A percentile compares a stretch with the other conserved stretches of the same genome.
Evolutionary conservation across 2,329 filamentous ascomycete species (phyloP).

Genomic region (Dothidotthia symphoricarpi): DNA sequence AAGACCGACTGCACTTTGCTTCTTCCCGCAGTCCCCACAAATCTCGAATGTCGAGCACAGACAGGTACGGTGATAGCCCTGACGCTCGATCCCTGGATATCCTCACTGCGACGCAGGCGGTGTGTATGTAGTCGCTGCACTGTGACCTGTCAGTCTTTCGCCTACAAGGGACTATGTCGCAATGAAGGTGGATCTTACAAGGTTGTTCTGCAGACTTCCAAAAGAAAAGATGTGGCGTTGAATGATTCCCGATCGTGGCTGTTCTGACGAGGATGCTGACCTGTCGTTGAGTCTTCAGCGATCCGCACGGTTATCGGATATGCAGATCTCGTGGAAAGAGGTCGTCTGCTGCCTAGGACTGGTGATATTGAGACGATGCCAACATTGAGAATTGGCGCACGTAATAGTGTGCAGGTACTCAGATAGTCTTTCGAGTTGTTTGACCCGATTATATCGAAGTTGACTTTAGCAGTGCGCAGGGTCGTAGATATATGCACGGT

Average conservation of each 20-base stretch:
- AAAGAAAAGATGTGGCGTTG: slow-evolving; percentile 38
- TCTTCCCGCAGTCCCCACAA: slow-evolving; percentile 40
- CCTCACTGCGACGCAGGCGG: slow-evolving; percentile 33
- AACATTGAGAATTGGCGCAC: too few species aligned
- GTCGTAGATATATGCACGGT: slow-evolving; percentile 39
- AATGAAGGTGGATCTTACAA: slow-evolving; percentile 38
- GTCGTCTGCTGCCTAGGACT: too few species aligned
- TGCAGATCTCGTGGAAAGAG: slow-evolving; percentile 15
- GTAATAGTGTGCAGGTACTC: background rate
- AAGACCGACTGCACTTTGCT: slow-evolving; percentile 37
- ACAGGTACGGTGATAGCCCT: slow-evolving; percentile 29
- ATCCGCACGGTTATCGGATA: slow-evolving; percentile 31
- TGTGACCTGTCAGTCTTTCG: slow-evolving; percentile 37
- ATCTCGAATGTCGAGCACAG: slow-evolving; percentile 39
- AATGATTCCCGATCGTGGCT: slow-evolving; percentile 33
- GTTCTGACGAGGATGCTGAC: slow-evolving; percentile 31
- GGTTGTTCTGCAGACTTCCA: slow-evolving; percentile 36
- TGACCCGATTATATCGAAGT: slow-evolving; percentile 2
- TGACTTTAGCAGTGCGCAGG: slow-evolving; percentile 20
- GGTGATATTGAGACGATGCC: too few species aligned
- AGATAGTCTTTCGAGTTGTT: too few species aligned
- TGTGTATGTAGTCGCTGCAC: slow-evolving; percentile 25
- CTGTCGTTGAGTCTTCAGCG: slow-evolving; percentile 31
- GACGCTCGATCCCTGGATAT: slow-evolving; percentile 23
- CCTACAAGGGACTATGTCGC: slow-evolving; percentile 28